Evolutionary conservation across 73 alveolate genomes (phyloP).

Genomic region (Paramecium sonneborni): DNA sequence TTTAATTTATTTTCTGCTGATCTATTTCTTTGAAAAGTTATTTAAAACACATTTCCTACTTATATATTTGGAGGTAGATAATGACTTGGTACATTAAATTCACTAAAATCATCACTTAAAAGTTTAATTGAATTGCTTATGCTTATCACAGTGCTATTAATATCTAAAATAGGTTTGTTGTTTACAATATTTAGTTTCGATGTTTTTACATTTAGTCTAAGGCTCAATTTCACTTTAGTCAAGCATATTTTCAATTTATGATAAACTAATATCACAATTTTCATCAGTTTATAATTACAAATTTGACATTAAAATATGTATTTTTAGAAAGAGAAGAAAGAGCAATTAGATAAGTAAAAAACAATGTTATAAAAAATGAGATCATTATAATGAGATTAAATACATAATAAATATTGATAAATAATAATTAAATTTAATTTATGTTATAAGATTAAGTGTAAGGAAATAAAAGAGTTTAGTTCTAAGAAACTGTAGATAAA

Average conservation of each 20-base stretch:
- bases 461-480: neutral
- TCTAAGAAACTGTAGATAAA: neutral
- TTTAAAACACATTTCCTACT: neutral
- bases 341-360: neutral
- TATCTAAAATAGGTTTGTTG: neutral
- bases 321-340: no score
- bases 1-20: neutral
- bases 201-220: neutral
- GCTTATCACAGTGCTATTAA: conserved; percentile 6
- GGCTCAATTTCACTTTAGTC: conserved; percentile 10
- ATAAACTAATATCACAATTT: conserved; percentile 30
- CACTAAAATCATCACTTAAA: conserved; percentile 31
- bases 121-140: neutral
- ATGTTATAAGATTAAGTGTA: neutral
- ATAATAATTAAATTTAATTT: neutral
- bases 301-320: conserved; percentile 7
- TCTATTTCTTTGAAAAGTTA: conserved; percentile 11
- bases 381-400: neutral
- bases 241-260: conserved; percentile 6
- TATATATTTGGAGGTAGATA: conserved; percentile 14
- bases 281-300: conserved; percentile 18
- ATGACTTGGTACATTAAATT: neutral
- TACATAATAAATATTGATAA: neutral
- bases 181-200: conserved; percentile 1
- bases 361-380: neutral